These are phyloP conservation scores for Pseudogymnoascus sp. DNA, from an alignment of 2,329 filamentous ascomycete species.

Conservation along the genomic window DNA sequence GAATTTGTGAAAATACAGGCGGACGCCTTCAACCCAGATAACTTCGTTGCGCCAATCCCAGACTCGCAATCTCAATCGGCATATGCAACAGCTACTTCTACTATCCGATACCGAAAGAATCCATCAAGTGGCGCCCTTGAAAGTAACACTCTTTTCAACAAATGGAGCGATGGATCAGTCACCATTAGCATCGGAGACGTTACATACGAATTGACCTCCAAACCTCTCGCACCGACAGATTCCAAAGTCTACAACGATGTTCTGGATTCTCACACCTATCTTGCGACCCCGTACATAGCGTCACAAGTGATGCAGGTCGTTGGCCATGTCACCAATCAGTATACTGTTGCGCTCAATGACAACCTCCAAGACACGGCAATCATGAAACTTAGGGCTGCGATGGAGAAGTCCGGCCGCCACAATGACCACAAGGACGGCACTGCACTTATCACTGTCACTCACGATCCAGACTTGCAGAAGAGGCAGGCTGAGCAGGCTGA, in stretches of 20 bases:
- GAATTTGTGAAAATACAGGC: slow-evolving; percentile 64
- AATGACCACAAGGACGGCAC: slow-evolving; percentile 48
- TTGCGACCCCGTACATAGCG: slow-evolving; percentile 60
- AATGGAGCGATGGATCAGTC: slow-evolving; percentile 72
- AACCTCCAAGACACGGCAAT: slow-evolving; percentile 64
- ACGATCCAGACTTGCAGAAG: slow-evolving; percentile 69
- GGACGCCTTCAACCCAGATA: slow-evolving; percentile 55
- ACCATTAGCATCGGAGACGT: slow-evolving; percentile 67
- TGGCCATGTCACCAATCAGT: slow-evolving; percentile 67
- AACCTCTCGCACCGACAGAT: slow-evolving; percentile 54
- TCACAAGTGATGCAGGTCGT: slow-evolving; percentile 63
- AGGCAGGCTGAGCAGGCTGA: slow-evolving; percentile 65
- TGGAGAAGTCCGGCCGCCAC: slow-evolving; percentile 45
- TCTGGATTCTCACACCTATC: slow-evolving; percentile 68
- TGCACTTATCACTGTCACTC: slow-evolving; percentile 60
- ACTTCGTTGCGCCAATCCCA: slow-evolving; percentile 55
- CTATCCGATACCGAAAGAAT: slow-evolving; percentile 62
- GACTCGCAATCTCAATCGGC: slow-evolving; percentile 44
- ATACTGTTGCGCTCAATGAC: slow-evolving; percentile 59
- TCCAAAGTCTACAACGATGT: slow-evolving; percentile 53
- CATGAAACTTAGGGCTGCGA: slow-evolving; percentile 56
- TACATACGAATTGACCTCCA: slow-evolving; percentile 67
- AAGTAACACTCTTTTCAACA: slow-evolving; percentile 66
- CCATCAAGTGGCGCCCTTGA: slow-evolving; percentile 55
- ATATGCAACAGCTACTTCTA: slow-evolving; percentile 51